Base-by-base conservation (phyloP, 148 eudicot species). In the Diospyros kaki region DNA sequence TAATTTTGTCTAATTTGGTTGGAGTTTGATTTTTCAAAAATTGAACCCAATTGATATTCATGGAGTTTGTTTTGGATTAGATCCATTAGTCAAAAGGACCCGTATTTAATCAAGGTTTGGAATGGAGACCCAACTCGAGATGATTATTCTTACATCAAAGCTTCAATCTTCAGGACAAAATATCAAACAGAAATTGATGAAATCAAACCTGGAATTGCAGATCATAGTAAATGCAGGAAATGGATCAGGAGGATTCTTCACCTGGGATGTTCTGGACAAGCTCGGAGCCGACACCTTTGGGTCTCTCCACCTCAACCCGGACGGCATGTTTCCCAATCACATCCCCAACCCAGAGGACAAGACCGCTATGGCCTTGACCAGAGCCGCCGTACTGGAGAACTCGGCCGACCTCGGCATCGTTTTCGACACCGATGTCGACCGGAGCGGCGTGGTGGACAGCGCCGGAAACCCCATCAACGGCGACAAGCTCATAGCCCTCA, bases 321-420 rank as follows among this genome's bases (percentile, higher is more conserved):
- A 92, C 43, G 97, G 98, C 11, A 92, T 89, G 94, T 92, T 95
- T 79, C 97, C 98, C 0, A 92, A 95, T 82, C 98, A 95, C 90
- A 95, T 92, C 7, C 98, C 98, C 0, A 95, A 95, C 77, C 98
- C 98, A 0, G 97, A 86, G 72, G 97, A 92, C 82, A 89, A 92
- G 74, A 84, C 58, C 14, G 96, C 97, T 60, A 92, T 95, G 97
- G 53, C 97, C 58, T 44, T 91, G 4, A 94, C 98, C 1, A 75
- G 81, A 42, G 73, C 87, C 4, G 85, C 97, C 0, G 97, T 95
- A 15, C 87, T 95, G 2, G 78, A 84, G 5, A 79, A 85, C 83
- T 66, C 83, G 0, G 98, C 96, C 10, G 94, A 95, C 43, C 85
- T 95, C 3, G 98, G 98, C 48, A 89, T 95, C 13, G 97, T 95